phyloP scores from a whole-genome alignment of 306 rosid species.

The Sechiopsis laciniata region DNA sequence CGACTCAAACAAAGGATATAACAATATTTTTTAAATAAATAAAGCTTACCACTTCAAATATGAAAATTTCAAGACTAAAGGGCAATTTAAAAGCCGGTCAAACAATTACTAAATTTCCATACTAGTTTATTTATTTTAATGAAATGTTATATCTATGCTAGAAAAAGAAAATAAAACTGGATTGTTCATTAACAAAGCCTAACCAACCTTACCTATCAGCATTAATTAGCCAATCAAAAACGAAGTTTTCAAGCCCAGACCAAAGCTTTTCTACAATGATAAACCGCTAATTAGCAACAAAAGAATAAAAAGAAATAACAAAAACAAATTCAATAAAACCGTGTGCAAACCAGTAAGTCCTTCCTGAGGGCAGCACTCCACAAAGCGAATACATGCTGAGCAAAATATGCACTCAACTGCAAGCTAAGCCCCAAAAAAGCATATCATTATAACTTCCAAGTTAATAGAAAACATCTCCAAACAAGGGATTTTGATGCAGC shows the following conservation, averaged over 20 bases:
- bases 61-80: not conserved
- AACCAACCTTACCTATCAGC: constrained; percentile 72
- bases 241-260: constrained; percentile 99
- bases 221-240: constrained; percentile 95
- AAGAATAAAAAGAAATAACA: not conserved
- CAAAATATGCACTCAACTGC: constrained; percentile 99
- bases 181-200: constrained; percentile 15
- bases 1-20: not conserved
- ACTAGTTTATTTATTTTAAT: not conserved
- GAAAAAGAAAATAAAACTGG: not conserved
- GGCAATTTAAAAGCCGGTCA: not conserved
- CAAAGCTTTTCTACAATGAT: constrained; percentile 82
- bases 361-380: constrained; percentile 99
- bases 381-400: constrained; percentile 97
- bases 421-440: constrained; percentile 54
- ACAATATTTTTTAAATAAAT: not conserved
- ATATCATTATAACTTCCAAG: constrained; percentile 23
- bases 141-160: not conserved
- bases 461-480: constrained; percentile 17
- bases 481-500: constrained; percentile 19
- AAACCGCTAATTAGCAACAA: constrained; percentile 6
- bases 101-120: not conserved
- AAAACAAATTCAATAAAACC: constrained; percentile 7
- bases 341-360: constrained; percentile 78
- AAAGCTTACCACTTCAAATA: not conserved